Conservation (phyloP, 2,329 filamentous ascomycete species). For the Hypoxylon rubiginosum region DNA sequence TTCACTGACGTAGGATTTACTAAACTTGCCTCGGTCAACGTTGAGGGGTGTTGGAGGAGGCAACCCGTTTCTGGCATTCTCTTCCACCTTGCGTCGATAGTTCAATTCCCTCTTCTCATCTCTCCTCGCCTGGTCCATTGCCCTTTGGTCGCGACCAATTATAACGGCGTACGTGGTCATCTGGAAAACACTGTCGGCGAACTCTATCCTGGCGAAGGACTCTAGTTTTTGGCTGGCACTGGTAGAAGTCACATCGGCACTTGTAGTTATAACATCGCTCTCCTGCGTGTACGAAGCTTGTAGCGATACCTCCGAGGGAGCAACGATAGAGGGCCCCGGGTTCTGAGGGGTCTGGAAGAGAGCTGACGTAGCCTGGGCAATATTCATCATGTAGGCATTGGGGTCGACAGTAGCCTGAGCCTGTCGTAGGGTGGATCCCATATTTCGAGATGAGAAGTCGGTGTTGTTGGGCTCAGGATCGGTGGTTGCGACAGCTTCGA, state of each 20-base stretch:
- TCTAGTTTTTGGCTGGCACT: slow-evolving; percentile 61
- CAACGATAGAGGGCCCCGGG: slow-evolving; percentile 48
- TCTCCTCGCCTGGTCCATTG: slow-evolving; percentile 66
- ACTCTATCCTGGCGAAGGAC: slow-evolving; percentile 74
- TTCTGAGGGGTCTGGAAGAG: slow-evolving; percentile 40
- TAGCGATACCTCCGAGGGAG: slow-evolving; percentile 53
- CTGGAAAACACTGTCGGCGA: slow-evolving; percentile 81
- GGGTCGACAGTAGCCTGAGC: slow-evolving; percentile 51
- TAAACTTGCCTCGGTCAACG: slow-evolving; percentile 67
- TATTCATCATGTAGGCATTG: slow-evolving; percentile 50
- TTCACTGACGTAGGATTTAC: slow-evolving; percentile 76
- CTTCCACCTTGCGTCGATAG: slow-evolving; percentile 60
- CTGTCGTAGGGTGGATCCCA: slow-evolving; percentile 41
- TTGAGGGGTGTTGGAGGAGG: slow-evolving; percentile 65
- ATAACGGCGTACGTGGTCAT: slow-evolving; percentile 82
- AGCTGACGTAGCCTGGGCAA: slow-evolving; percentile 44
- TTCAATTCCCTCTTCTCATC: slow-evolving; percentile 64
- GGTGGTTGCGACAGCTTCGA: slow-evolving; percentile 53
- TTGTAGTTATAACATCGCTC: slow-evolving; percentile 49
- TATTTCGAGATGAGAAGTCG: slow-evolving; percentile 44
- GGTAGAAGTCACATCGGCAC: slow-evolving; percentile 53
- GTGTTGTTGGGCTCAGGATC: slow-evolving; percentile 48
- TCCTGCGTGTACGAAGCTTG: slow-evolving; percentile 51
- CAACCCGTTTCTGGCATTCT: slow-evolving; percentile 63
- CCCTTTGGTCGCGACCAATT: slow-evolving; percentile 77